Base-by-base conservation (phyloP, 2,329 filamentous ascomycete species). In the Epichloe sibirici region DNA sequence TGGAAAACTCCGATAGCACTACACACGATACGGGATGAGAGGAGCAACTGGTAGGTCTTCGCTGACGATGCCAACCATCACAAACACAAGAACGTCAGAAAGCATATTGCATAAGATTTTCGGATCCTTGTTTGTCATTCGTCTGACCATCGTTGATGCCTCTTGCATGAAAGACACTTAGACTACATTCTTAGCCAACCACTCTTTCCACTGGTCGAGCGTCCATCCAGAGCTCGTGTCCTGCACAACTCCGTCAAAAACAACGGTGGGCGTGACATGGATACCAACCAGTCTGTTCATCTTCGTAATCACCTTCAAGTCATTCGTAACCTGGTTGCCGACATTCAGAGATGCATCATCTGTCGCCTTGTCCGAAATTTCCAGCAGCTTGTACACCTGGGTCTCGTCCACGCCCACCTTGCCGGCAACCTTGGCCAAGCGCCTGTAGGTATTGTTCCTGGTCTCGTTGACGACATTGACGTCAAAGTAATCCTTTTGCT, bases 201-300 rank as follows among this genome's bases (percentile, higher is more conserved):
- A 96, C 69, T 90, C 83, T 63, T 84, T 76, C 90, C 90, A 97
- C 70, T 95, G 85, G 54, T 86, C 81, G 59, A 75, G 75, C 0
- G 78, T 84, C 80, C 90, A 96, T 25, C 83, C 78, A 53, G 86
- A 91, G 57, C 83, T 85, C 58, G 95, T 86, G 49, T 85, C 81
- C 63, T 87, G 86, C 48, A 94, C 83, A 25, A 94, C 79, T 0
- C 90, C 90, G 68, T 97, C 83, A 66, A 94, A 90, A 48, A 95
- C 75, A 21, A 91, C 89, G 0, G 90, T 96, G 2, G 91, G 91
- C 43, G 88, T 91, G 42, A 96, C 88, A 72, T 97, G 91, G 44
- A 95, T 81, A 12, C 90, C 86, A 8, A 87, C 78, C 59, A 93
- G 70, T 44, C 91, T 75, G 61, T 88, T 79, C 66, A 84, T 84